A percentile compares a stretch with the other conserved stretches of the same genome.
Conservation (phyloP, 2,329 filamentous ascomycete species). For the Leptoxyphium fumago region DNA sequence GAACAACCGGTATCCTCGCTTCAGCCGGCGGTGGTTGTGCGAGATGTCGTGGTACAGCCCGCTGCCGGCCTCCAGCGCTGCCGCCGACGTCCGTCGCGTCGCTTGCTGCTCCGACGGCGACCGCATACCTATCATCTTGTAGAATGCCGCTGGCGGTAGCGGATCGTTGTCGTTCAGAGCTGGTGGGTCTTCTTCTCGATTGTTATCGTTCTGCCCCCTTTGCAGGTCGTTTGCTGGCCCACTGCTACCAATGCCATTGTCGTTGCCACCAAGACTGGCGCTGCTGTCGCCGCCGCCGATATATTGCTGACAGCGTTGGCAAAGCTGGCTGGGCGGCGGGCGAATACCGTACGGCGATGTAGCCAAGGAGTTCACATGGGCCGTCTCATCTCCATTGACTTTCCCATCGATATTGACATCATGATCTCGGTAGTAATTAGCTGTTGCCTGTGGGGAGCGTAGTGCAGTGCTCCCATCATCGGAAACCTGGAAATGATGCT, state of each 20-base stretch:
- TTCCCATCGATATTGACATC: not conserved
- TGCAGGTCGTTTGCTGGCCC: not conserved
- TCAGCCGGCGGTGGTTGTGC: slow-evolving; percentile 7
- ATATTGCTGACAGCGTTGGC: not conserved
- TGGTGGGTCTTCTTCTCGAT: not conserved
- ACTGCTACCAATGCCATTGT: not conserved
- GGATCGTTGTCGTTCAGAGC: not conserved
- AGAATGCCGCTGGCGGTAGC: slow-evolving; percentile 7
- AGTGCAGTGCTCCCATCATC: not conserved
- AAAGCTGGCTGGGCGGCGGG: too few relatives aligned
- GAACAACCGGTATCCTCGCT: slow-evolving; percentile 17
- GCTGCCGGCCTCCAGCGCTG: not conserved
- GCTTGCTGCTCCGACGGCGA: slow-evolving; percentile 11
- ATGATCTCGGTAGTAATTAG: not conserved
- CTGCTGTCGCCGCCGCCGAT: not conserved
- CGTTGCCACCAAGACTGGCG: not conserved
- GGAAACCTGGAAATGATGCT: not conserved
- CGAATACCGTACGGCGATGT: not conserved
- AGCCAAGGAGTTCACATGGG: not conserved
- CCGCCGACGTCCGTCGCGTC: slow-evolving; percentile 1
- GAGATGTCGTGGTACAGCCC: slow-evolving; percentile 15
- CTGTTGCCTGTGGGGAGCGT: not conserved
- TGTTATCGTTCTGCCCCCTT: too few relatives aligned
- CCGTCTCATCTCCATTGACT: not conserved
- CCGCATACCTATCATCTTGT: slow-evolving; percentile 19